Conservation (phyloP, 768 basidiomycete species). For the Agrocybe pediades region DNA sequence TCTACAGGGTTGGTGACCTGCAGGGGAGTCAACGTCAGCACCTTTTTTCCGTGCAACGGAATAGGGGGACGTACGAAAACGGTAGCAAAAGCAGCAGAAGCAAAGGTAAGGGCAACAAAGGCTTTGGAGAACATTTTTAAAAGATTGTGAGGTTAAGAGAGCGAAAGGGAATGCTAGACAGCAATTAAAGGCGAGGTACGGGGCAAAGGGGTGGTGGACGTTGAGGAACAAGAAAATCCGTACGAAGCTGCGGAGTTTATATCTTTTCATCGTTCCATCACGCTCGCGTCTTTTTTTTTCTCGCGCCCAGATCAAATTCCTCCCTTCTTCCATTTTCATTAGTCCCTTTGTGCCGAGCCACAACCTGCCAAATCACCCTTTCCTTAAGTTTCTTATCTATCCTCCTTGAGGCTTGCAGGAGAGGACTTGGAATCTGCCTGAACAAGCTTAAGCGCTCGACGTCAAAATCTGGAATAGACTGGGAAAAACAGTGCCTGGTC, state of each 20-base stretch:
- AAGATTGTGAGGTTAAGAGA: conserved; percentile 42
- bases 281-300: not conserved
- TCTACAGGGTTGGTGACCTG: conserved; percentile 63
- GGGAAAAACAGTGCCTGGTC: no score
- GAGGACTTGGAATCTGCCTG: no score
- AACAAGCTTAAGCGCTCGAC: no score
- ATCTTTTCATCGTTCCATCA: conserved; percentile 7
- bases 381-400: no score
- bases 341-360: not conserved
- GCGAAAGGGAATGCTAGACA: conserved; percentile 29
- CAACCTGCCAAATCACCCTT: no score
- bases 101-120: conserved; percentile 50
- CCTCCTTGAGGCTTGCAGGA: no score
- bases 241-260: conserved; percentile 15
- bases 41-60: conserved; percentile 9
- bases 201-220: conserved; percentile 21
- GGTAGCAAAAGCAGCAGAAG: conserved; percentile 54
- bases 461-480: no score
- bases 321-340: not conserved
- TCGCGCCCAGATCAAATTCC: not conserved
- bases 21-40: not conserved
- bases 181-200: conserved; percentile 20
- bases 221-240: conserved; percentile 17
- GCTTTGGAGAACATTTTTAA: conserved; percentile 54
- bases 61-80: conserved; percentile 45